Evolutionary conservation across 805 yeast species (phyloP), one percentile per base, ranked within the genome.

Genomic region (Candida alai): DNA sequence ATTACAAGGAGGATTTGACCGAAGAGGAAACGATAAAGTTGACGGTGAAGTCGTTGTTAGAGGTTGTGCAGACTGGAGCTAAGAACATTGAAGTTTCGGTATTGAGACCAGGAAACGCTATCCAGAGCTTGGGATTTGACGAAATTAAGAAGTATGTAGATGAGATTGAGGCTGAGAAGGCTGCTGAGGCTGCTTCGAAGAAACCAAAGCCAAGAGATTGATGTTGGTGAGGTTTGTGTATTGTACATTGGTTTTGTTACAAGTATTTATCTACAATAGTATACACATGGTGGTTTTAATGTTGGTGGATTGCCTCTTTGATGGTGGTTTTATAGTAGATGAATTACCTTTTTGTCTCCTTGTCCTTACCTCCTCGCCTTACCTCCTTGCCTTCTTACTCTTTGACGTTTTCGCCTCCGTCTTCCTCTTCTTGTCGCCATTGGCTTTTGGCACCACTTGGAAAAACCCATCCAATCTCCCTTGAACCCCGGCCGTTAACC

Each of bases 1-100:
- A 86, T 52, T 87, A 85, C 65, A 58, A 54, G 40, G 74, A 80
- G 62, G 79, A 75, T 35, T 56, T 74, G 57, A 67, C 73, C 33
- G 86, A 79, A 43, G 78, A 78, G 22, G 82, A 76, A 24, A 82
- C 96, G 15, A 69, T 89, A 36, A 78, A 78, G 48, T 77, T 93
- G 51, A 78, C 97, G 2, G 78, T 93, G 32, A 85, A 84, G 65
- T 79, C 95, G 12, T 70, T 93, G 48, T 71, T 93, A 49, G 98
- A 93, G 60, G 97, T 93, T 32, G 98, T 93, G 16, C 97, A 93
- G 66, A 89, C 97, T 2, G 98, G 98, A 26, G 94, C 97, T 28
- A 85, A 86, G 58, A 93, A 93, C 60, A 89, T 93, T 54, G 98
- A 93, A 63, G 79, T 93, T 32, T 84, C 94, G 4, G 80, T 93